Evolutionary conservation across 495 filamentous ascomycete species (phyloP), one percentile per base, ranked within the genome.

Genomic region (Aspergillus sclerotioniger): DNA sequence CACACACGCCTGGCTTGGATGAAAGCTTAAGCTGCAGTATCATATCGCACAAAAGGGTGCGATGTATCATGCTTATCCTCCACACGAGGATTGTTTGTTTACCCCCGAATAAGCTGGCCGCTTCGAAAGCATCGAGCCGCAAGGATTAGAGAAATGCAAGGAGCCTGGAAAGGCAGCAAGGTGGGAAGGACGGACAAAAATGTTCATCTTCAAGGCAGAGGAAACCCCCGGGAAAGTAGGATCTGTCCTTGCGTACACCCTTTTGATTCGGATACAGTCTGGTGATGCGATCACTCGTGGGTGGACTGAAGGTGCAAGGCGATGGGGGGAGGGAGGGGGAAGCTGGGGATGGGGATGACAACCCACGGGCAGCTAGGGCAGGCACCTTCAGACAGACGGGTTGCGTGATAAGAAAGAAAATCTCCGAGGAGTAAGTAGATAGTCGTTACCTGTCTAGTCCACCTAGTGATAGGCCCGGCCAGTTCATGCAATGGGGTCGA

Each of bases 221-320:
- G 3, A 35, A 51, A 19, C 19, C 25, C n/a, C 41, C 35, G 12
- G 37, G 10, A n/a, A 41, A 6, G 37, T 41, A 15, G 37, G 37
- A 41, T n/a, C 37, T 33, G 49, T 58, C 56, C 56, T 52, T 58
- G 56, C 48, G 39, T 52, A 35, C 19, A 7, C 20, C 46, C 8
- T 53, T 52, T 12, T 25, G 6, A 41, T 54, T 48, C 35, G 17
- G 8, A 48, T 43, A 13, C 50, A 53, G 56, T 59, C 56, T 46
- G 56, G 56, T 59, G 56, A 59, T 44, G 37, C 48, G 48, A 58
- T 58, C 56, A 58, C 46, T 58, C 32, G 39, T 44, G 13, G 49
- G 21, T 51, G 17, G 8, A n/a, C n/a, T 25, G 39, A 55, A 35
- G 16, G 43, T 25, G 29, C 41, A 53, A n/a, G 43, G 29, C 28